Evolutionary conservation across 2,329 filamentous ascomycete species (phyloP).

Genomic region (Arthrobotrys entomopaga): DNA sequence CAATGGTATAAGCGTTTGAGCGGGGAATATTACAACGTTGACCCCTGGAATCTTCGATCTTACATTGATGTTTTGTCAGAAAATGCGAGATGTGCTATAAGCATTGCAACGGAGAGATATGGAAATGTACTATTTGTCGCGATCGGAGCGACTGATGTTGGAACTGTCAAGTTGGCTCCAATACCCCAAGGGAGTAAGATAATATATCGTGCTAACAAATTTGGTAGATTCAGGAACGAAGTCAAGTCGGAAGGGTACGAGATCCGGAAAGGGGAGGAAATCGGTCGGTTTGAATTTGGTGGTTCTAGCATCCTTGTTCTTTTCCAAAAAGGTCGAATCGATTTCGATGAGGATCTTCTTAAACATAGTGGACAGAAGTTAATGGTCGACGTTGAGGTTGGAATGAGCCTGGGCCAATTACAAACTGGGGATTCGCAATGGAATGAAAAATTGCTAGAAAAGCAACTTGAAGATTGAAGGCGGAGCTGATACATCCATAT

Average conservation of each 20-base stretch:
- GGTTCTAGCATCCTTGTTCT: conserved; percentile 63
- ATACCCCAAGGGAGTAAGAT: not conserved
- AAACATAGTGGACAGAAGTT: conserved; percentile 14
- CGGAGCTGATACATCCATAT: too few relatives aligned
- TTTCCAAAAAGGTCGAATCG: conserved; percentile 61
- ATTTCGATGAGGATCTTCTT: conserved; percentile 62
- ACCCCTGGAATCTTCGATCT: conserved; percentile 60
- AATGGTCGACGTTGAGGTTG: not conserved
- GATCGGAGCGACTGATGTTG: conserved; percentile 63
- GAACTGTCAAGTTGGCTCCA: conserved; percentile 62
- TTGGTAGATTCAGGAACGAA: conserved; percentile 61
- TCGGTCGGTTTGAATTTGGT: conserved; percentile 63
- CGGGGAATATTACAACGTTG: conserved; percentile 65
- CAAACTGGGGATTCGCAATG: not conserved
- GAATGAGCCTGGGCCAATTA: not conserved
- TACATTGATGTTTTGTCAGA: conserved; percentile 62
- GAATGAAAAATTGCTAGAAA: too few relatives aligned
- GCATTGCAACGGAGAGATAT: conserved; percentile 62
- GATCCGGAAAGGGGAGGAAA: conserved; percentile 63
- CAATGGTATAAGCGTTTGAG: conserved; percentile 62
- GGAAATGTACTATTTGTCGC: conserved; percentile 64
- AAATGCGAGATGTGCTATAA: conserved; percentile 62
- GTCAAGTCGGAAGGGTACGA: conserved; percentile 59
- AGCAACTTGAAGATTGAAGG: too few relatives aligned
- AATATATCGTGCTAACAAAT: not conserved